Conservation (phyloP, 331 rosid species). For the Spiraea crenata region DNA sequence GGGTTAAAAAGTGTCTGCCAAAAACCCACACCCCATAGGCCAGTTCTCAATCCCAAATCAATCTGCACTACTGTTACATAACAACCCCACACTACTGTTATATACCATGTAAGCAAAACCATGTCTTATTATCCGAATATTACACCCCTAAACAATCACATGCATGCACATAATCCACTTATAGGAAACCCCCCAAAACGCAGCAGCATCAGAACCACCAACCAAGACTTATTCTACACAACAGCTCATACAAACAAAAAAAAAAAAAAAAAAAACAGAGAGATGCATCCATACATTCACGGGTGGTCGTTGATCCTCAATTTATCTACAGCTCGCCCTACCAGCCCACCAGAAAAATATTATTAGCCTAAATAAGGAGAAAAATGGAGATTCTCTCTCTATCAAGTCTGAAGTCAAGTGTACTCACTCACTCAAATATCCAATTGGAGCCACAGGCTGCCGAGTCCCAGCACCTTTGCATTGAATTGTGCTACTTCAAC, state of each 20-base stretch:
- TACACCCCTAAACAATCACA: neutral
- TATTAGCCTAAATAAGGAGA: too few relatives aligned
- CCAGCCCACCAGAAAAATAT: too few relatives aligned
- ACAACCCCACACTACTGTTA: neutral
- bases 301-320: too few relatives aligned
- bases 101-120: too few relatives aligned
- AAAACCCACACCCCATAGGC: neutral
- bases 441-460: too few relatives aligned
- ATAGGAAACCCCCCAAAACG: neutral
- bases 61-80: too few relatives aligned
- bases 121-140: too few relatives aligned
- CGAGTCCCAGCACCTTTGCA: neutral
- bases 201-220: neutral
- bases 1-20: neutral
- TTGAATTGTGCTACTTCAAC: slow-evolving; percentile 20
- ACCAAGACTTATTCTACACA: neutral
- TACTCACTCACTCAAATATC: neutral
- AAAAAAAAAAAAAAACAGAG: too few relatives aligned
- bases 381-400: slow-evolving; percentile 16
- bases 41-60: neutral
- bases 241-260: too few relatives aligned
- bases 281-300: too few relatives aligned
- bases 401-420: neutral
- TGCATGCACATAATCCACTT: neutral
- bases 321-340: too few relatives aligned